Conservation (phyloP, 139 green algal species). For the Dunaliella primolecta region DNA sequence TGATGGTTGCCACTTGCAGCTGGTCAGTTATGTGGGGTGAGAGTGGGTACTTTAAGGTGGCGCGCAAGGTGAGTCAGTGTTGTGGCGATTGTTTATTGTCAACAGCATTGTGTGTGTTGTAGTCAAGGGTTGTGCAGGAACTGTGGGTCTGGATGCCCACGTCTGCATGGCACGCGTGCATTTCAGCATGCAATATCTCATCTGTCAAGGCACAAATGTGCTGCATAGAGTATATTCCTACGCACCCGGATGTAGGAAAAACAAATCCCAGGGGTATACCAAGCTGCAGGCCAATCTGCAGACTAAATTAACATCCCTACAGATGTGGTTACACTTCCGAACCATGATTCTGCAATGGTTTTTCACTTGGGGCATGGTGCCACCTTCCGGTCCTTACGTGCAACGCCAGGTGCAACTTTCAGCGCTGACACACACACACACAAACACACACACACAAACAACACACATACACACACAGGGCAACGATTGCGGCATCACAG, state of each 20-base stretch:
- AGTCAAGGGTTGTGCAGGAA: not conserved
- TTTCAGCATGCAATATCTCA: not conserved
- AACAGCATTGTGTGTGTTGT: not conserved
- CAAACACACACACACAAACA: too few species aligned
- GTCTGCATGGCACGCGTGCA: not conserved
- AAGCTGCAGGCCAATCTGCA: too few species aligned
- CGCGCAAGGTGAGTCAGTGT: constrained; percentile 18
- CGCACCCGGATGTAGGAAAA: too few species aligned
- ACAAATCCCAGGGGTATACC: too few species aligned
- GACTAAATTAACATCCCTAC: not conserved
- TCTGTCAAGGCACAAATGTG: not conserved
- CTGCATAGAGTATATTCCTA: not conserved
- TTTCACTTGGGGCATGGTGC: not conserved
- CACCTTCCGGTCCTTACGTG: not conserved
- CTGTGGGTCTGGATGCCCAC: not conserved
- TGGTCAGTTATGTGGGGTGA: constrained; percentile 29
- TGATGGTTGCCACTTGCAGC: constrained; percentile 50
- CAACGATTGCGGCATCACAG: constrained; percentile 61
- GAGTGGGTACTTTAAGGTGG: constrained; percentile 46
- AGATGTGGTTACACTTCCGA: not conserved
- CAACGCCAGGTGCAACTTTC: not conserved
- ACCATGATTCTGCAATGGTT: not conserved
- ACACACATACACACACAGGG: too few species aligned
- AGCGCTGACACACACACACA: too few species aligned
- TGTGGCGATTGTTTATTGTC: not conserved